Conservation (phyloP, 768 basidiomycete species). For the Kwoniella mangroviensis region DNA sequence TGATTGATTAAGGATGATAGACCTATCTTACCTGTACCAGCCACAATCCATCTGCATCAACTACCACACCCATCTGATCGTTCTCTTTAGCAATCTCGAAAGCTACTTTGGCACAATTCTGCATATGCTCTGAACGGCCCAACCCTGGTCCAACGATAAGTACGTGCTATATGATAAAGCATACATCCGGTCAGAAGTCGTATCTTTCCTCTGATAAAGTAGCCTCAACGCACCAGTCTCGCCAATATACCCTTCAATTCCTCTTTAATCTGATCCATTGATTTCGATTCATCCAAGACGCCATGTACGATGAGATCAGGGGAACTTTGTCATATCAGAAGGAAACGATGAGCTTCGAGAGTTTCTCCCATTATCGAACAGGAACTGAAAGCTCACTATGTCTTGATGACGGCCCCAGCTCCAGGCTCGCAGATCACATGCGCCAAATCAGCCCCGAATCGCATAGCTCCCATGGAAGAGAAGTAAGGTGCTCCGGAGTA, state of each 20-base stretch:
- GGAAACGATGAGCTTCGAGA: not conserved
- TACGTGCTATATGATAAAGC: constrained; percentile 64
- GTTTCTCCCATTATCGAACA: not conserved
- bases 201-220: too few species aligned
- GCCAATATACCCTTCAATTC: constrained; percentile 68
- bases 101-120: constrained; percentile 75
- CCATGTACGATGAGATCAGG: constrained; percentile 93
- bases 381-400: constrained; percentile 64
- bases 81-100: constrained; percentile 72
- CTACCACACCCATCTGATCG: constrained; percentile 79
- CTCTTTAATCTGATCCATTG: constrained; percentile 58
- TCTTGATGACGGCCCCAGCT: constrained; percentile 91
- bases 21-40: constrained; percentile 65
- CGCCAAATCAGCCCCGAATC: constrained; percentile 89
- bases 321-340: constrained; percentile 33
- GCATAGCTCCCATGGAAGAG: constrained; percentile 84
- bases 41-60: constrained; percentile 92
- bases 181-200: too few species aligned
- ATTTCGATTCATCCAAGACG: constrained; percentile 74
- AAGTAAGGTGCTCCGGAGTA: constrained; percentile 98
- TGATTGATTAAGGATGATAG: not conserved
- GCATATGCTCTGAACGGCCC: constrained; percentile 90
- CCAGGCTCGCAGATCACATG: constrained; percentile 96
- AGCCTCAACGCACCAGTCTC: constrained; percentile 63
- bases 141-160: constrained; percentile 93